Evolutionary conservation across 1,139 yeast species (phyloP).

Genomic region (Wickerhamiella infanticola): DNA sequence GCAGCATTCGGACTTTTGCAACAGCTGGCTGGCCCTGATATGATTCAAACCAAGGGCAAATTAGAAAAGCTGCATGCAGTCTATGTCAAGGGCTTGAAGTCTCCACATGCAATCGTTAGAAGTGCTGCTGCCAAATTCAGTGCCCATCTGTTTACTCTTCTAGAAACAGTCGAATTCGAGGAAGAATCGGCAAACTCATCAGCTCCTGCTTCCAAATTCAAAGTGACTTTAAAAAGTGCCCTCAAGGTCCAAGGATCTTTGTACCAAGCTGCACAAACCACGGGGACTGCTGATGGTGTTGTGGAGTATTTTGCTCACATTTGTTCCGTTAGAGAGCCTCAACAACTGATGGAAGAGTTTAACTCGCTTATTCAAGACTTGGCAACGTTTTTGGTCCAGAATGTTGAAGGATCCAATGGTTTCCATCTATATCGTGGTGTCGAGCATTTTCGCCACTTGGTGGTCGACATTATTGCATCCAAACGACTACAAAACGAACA

Average conservation of each 20-base stretch:
- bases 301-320: neutral
- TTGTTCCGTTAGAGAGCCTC: neutral
- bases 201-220: neutral
- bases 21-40: slow-evolving; percentile 4
- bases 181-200: neutral
- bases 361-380: neutral
- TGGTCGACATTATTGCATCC: neutral
- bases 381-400: slow-evolving; percentile 1
- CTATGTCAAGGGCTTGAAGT: slow-evolving; percentile 5
- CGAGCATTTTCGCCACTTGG: slow-evolving; percentile 2
- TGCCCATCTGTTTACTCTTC: neutral
- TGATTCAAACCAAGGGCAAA: slow-evolving; percentile 3
- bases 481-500: neutral
- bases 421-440: slow-evolving; percentile 1
- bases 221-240: neutral
- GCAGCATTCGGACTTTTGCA: slow-evolving; percentile 10
- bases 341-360: neutral
- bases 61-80: slow-evolving; percentile 2
- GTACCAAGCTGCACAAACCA: neutral
- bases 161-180: neutral
- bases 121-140: slow-evolving; percentile 11
- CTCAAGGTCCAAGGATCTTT: neutral
- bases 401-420: neutral
- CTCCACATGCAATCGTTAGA: slow-evolving; percentile 4
- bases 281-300: slow-evolving; percentile 2